These are phyloP conservation scores for Phytophthora gonapodyides DNA, from an alignment of 352 stramenopile genomes.

Conservation along the genomic window DNA sequence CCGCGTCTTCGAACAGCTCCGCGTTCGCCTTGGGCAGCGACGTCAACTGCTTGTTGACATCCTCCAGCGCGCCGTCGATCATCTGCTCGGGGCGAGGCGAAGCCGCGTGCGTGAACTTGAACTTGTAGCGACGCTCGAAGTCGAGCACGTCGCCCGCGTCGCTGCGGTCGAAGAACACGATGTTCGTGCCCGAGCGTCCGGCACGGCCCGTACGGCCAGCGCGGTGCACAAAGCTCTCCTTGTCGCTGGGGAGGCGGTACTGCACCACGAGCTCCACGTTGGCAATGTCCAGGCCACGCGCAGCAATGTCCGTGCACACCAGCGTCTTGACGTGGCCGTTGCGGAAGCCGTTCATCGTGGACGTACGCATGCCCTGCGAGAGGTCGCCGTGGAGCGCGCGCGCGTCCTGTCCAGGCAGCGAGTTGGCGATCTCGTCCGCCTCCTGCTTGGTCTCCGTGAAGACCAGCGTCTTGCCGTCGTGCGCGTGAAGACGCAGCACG, in stretches of 20 bases:
- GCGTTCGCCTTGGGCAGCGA: conserved; percentile 50
- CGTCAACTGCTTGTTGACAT: conserved; percentile 57
- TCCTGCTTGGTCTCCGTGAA: conserved; percentile 98
- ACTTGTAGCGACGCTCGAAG: conserved; percentile 81
- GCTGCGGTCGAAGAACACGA: conserved; percentile 83
- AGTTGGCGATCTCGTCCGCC: conserved; percentile 94
- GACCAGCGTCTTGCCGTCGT: conserved; percentile 91
- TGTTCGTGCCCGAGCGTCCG: conserved; percentile 80
- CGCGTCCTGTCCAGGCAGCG: conserved; percentile 62
- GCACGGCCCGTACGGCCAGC: conserved; percentile 90
- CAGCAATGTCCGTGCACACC: conserved; percentile 91
- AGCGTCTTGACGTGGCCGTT: conserved; percentile 93
- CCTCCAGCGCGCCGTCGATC: conserved; percentile 56
- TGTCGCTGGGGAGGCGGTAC: conserved; percentile 93
- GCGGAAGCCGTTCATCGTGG: conserved; percentile 97
- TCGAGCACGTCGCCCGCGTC: conserved; percentile 71
- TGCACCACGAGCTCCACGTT: conserved; percentile 94
- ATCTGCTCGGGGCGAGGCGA: conserved; percentile 64
- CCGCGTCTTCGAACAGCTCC: conserved; percentile 63
- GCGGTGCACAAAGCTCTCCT: conserved; percentile 95
- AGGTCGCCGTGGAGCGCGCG: conserved; percentile 79
- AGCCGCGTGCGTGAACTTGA: conserved; percentile 66
- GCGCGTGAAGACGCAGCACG: conserved; percentile 67
- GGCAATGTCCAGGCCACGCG: conserved; percentile 89
- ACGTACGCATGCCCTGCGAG: conserved; percentile 87